Percentiles rank a stretch among this genome's conserved stretches.
Conservation (phyloP, 306 rosid species). For the Potentilla sterilis region DNA sequence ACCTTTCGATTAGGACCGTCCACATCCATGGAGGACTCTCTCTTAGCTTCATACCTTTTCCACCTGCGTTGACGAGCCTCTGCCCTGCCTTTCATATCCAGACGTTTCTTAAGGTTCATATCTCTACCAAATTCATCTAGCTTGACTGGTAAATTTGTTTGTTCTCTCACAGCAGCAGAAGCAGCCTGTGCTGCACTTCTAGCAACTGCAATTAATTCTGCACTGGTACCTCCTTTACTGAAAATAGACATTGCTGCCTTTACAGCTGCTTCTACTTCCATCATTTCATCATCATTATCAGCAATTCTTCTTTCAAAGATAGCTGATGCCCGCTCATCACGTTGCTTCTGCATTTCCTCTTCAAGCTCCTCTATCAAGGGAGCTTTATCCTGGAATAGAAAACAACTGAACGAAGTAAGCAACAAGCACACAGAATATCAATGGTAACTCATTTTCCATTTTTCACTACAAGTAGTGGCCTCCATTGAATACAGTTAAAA, state of each 20-base stretch:
- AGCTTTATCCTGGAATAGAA: constrained; percentile 71
- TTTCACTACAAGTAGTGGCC: neutral
- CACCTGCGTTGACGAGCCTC: constrained; percentile 57
- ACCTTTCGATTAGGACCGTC: constrained; percentile 51
- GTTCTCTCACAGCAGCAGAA: constrained; percentile 59
- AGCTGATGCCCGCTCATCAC: constrained; percentile 74
- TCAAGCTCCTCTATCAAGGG: constrained; percentile 91
- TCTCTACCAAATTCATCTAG: constrained; percentile 95
- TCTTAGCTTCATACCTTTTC: constrained; percentile 46
- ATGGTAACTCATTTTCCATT: neutral
- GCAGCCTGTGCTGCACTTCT: constrained; percentile 82
- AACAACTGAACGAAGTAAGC: neutral
- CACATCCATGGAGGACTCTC: constrained; percentile 52
- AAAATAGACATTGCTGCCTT: constrained; percentile 71
- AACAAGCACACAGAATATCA: neutral
- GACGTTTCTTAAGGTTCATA: constrained; percentile 77
- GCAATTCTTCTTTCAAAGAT: constrained; percentile 67
- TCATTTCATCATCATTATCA: constrained; percentile 74
- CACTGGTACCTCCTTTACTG: constrained; percentile 59
- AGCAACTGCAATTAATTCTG: constrained; percentile 59
- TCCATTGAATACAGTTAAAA: neutral
- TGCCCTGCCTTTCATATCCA: constrained; percentile 66
- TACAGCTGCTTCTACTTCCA: constrained; percentile 82
- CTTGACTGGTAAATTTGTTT: constrained; percentile 66
- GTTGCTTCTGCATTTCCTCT: constrained; percentile 82